Evolutionary conservation across 352 stramenopile species (phyloP).

Genomic region (Phytophthora podocarpi): DNA sequence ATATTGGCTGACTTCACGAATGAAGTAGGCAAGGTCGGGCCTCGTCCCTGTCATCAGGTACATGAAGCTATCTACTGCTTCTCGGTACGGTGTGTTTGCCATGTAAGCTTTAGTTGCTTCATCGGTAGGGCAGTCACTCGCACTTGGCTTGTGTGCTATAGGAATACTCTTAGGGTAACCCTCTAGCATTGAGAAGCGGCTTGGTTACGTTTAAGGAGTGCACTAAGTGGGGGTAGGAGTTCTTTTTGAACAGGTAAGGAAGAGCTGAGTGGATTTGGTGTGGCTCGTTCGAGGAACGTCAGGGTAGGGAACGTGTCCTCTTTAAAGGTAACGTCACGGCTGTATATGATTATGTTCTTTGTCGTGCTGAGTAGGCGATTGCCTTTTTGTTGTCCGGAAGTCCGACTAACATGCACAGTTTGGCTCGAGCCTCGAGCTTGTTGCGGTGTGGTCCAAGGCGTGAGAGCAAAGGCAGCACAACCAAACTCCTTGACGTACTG

Average conservation of each 20-base stretch:
- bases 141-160: background rate
- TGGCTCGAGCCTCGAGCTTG: conserved; percentile 2
- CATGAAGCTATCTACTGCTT: conserved; percentile 10
- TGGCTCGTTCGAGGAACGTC: too few relatives aligned
- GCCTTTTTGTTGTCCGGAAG: conserved; percentile 20
- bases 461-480: conserved; percentile 14
- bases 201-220: too few relatives aligned
- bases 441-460: conserved; percentile 5
- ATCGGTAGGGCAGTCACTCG: background rate
- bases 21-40: too few relatives aligned
- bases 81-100: background rate
- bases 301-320: background rate
- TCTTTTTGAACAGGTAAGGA: conserved; percentile 3
- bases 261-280: too few relatives aligned
- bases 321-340: background rate
- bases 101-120: too few relatives aligned
- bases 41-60: conserved; percentile 3
- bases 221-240: background rate
- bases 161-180: too few relatives aligned
- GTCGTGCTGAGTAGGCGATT: conserved; percentile 6
- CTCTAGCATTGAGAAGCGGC: too few relatives aligned
- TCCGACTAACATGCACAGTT: conserved; percentile 14
- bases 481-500: conserved; percentile 18
- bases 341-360: conserved; percentile 19
- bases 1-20: too few relatives aligned